Evolutionary conservation across 2,329 filamentous ascomycete species (phyloP), one percentile per base, ranked within the genome.

Genomic region (Fonsecaea nubica): DNA sequence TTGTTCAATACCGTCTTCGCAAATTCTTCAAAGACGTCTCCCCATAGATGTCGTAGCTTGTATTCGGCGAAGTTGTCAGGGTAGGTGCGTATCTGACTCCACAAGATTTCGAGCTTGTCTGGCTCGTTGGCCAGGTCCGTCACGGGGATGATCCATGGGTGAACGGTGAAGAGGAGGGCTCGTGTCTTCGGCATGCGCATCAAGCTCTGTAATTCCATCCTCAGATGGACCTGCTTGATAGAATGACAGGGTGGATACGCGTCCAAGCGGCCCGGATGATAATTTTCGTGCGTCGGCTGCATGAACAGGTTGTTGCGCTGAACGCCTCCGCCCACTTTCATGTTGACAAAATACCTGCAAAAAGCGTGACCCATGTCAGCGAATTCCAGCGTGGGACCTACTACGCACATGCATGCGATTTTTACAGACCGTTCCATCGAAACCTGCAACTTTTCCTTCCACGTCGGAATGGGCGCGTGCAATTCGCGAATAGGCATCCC

Each of bases 261-360:
- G 15, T 21, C n/a, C 42, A 48, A 18, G 10, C n/a, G 42, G 18
- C 7, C 42, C 10, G 42, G 42, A 7, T 48, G 42, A 12, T 48
- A 48, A 12, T 18, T 48, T 18, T n/a, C 42, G 4, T n/a, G n/a
- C 6, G 42, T 48, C 2, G 42, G 18, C 21, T 48, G 42, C 7
- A 48, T 48, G n/a, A 48, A 48, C n/a, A 18, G 42, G n/a, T 48
- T 48, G n/a, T 48, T 48, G n/a, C 42, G 42, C n/a, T 48, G 42
- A 18, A 48, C n/a, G 2, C 42, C 42, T 21, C n/a, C 42, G 10
- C 42, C 42, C 10, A 18, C 42, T 48, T 48, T 48, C 42, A 48
- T 7, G n/a, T 21, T 48, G 15, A 48, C n/a, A 18, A 48, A 48
- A 18, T 18, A 48, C 21, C 42, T 48, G 10, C 7, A 48, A n/a